phyloP scores from a whole-genome alignment of 129 eudicot genomes.

The Tanacetum coccineum region DNA sequence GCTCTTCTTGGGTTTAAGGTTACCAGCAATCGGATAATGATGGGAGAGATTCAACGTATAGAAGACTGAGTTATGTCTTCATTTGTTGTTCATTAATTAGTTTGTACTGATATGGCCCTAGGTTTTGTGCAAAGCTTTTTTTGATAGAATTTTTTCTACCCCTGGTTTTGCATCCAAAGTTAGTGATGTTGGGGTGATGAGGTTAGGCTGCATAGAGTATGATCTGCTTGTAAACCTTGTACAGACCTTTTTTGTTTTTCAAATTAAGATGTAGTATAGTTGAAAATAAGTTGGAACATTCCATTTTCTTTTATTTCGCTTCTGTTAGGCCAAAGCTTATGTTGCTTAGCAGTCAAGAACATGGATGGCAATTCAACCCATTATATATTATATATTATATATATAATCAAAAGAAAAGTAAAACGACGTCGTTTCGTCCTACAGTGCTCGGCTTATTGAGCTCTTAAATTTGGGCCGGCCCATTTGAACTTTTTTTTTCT shows the following conservation, averaged over 20 bases:
- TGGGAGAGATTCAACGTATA: conserved; percentile 78
- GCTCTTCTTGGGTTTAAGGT: conserved; percentile 82
- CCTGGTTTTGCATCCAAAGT: conserved; percentile 23
- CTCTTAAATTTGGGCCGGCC: no score
- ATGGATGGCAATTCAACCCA: background rate
- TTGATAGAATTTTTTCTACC: conserved; percentile 15
- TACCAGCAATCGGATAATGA: conserved; percentile 76
- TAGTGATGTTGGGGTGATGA: conserved; percentile 29
- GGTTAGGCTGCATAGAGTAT: conserved; percentile 19
- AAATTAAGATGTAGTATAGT: conserved; percentile 15
- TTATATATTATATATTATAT: no score
- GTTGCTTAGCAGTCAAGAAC: background rate
- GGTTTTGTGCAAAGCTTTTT: conserved; percentile 24
- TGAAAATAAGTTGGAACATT: background rate
- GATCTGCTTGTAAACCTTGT: conserved; percentile 23
- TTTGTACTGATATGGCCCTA: conserved; percentile 12
- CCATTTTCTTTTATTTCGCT: background rate
- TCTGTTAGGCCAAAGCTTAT: background rate
- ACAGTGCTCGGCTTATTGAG: no score
- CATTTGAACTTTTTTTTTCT: no score
- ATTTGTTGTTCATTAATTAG: background rate
- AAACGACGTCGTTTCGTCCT: no score
- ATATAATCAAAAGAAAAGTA: no score
- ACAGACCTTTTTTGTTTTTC: conserved; percentile 12
- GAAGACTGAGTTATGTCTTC: conserved; percentile 39